Base-by-base conservation (phyloP, 352 stramenopile genomes). In the Pythium periplocum region DNA sequence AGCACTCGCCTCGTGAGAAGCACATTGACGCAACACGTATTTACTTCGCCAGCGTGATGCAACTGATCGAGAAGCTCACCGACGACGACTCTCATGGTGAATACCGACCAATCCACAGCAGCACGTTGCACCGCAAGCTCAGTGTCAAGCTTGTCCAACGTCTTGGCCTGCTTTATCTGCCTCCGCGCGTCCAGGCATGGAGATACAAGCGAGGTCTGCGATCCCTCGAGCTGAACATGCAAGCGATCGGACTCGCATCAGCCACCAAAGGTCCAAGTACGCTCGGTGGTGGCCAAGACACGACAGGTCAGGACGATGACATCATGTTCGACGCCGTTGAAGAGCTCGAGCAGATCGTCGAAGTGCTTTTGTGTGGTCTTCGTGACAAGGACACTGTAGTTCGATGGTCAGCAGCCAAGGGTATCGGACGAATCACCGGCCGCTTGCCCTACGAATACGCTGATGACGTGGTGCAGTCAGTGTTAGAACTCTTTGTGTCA, bases 391-490 rank as follows among this genome's bases (percentile, higher is more conserved):
- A 98, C 68, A 99, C 97, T 1, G 86, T 98, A 10, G 96, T 99
- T 44, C 83, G 97, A n/a, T 99, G 97, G 97, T 98, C 94, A 2
- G 94, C 96, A 30, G 97, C 97, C n/a, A 99, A 99, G 64, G 97
- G 96, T 10, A 92, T 99, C 45, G 97, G 96, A 6, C 83, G 97
- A 5, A 88, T 99, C 53, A 98, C 95, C 2, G 90, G 95, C 34
- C 82, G 97, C 1, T 71, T 99, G 10, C 93, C 95, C 2, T 90
- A 89, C 44, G 76, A 92, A 38, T 98, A 97, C 64, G 96, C 92
- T 0, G 94, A 99, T 48, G 97, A 99, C 66, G 96, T 99, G 17
- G 86, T 99, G 0, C 88, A 97, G 66, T 96, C 92, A 6, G 85
- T 99, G 8, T 57, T 99, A 10, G 80, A 97, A 54, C 76, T 98